Percentiles rank a stretch among this genome's conserved stretches.
phyloP scores from a whole-genome alignment of 1,139 yeast genomes.

The Saccharomyces pastorianus region DNA sequence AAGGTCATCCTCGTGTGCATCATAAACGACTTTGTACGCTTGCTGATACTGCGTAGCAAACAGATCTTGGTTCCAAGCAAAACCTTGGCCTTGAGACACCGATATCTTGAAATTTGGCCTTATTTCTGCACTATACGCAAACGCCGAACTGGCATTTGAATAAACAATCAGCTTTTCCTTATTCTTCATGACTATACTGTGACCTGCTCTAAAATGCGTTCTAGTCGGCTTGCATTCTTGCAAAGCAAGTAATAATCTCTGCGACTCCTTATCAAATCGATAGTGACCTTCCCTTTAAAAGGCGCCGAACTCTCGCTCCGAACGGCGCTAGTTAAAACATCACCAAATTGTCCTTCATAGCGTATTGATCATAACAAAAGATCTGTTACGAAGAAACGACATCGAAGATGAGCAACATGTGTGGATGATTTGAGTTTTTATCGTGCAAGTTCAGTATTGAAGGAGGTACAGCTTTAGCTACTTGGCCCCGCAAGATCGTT shows the following conservation, averaged over 20 bases:
- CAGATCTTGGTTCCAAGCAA: conserved; percentile 29
- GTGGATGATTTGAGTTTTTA: neutral
- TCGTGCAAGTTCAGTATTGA: neutral
- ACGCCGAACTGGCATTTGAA: conserved; percentile 6
- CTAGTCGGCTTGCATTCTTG: too few relatives aligned
- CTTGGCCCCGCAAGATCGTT: neutral
- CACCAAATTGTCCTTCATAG: neutral
- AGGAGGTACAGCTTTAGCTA: too few relatives aligned
- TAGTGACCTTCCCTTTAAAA: neutral
- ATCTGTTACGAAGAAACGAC: neutral
- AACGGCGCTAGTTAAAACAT: neutral
- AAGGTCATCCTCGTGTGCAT: conserved; percentile 24
- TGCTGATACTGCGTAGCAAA: conserved; percentile 30
- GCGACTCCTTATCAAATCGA: neutral
- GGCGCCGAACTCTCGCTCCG: neutral
- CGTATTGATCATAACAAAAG: neutral
- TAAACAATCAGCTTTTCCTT: neutral
- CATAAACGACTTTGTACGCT: conserved; percentile 26
- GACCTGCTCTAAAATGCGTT: too few relatives aligned
- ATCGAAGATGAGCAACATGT: neutral
- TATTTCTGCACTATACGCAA: conserved; percentile 7
- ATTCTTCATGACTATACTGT: neutral
- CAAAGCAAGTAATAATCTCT: neutral
- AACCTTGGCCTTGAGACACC: conserved; percentile 27
- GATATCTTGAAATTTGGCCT: conserved; percentile 16